Base-by-base conservation (phyloP, 164 flowering plant species). In the Vitis amurensis region DNA sequence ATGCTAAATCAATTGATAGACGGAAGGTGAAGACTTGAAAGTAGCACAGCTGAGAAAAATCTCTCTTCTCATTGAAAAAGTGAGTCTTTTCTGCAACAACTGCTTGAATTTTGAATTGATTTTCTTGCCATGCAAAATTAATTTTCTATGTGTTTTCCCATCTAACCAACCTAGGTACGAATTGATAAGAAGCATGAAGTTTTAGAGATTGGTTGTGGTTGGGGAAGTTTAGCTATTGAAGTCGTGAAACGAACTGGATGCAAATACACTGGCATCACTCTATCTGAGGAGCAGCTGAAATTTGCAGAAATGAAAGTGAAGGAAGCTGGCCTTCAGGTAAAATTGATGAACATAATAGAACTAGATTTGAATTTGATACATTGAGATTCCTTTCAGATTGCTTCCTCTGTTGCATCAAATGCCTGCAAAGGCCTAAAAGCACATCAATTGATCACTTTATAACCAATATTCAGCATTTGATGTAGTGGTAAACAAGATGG, bases 151-250 rank as follows among this genome's bases (percentile, higher is more conserved):
- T 13, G 12, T 19, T 15, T 37, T 29, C 50, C 13, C 44, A 44
- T 31, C 44, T 50, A 13, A 53, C 16, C 15, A 16, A 48, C 72
- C 1, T 56, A 91, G 97, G 96, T 96, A 62, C 89, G 87, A 78
- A 71, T 92, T 51, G 73, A 77, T 6, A 79, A 77, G 52, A 73
- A 80, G 15, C 94, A 95, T 66, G 91, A 91, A 68, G 76, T 95
- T 74, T 89, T 95, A 63, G 99, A 95, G 78, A 92, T 92, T 71
- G 98, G 98, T 5, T 89, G 88, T 74, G 96, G 99, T 50, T 92
- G 99, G 99, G 99, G 98, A 71, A 91, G 82, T 75, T 76, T 95
- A 58, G 98, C 99, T 53, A 85, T 92, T 55, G 98, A 95, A 80
- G 87, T 91, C 51, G 99, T 95, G 17, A 91, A 79, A 76, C 72